phyloP scores from a whole-genome alignment of 148 eudicot species.

The Silene uniflora region DNA sequence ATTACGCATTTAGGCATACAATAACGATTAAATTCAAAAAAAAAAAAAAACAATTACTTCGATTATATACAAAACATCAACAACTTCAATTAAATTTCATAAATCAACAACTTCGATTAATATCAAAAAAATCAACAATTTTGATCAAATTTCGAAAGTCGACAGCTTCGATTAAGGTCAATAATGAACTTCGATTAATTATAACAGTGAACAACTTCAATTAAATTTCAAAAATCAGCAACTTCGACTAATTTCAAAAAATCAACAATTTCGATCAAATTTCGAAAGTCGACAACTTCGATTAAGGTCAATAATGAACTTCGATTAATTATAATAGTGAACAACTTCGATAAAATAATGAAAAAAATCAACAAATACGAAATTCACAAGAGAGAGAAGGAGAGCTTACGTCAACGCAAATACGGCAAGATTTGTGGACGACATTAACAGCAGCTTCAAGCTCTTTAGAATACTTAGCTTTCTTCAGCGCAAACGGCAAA shows the following conservation, averaged over 20 bases:
- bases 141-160: not conserved
- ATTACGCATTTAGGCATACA: not conserved
- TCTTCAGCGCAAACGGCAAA: constrained; percentile 56
- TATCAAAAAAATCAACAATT: not conserved
- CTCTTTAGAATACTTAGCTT: constrained; percentile 65
- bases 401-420: constrained; percentile 67
- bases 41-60: too few relatives aligned
- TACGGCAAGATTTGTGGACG: constrained; percentile 72
- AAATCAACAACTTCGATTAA: not conserved
- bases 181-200: too few relatives aligned
- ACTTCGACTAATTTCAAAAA: too few relatives aligned
- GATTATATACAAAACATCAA: too few relatives aligned
- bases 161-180: not conserved
- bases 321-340: too few relatives aligned
- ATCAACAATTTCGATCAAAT: not conserved
- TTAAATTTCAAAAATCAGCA: too few relatives aligned
- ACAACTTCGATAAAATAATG: not conserved
- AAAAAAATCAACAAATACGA: not conserved
- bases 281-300: not conserved
- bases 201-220: not conserved
- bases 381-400: not conserved
- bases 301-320: too few relatives aligned
- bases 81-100: too few relatives aligned
- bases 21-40: too few relatives aligned
- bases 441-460: constrained; percentile 78